These are phyloP conservation scores for Papiliotrema laurentii DNA, from an alignment of 1,284 basidiomycete genomes.

Conservation along the genomic window DNA sequence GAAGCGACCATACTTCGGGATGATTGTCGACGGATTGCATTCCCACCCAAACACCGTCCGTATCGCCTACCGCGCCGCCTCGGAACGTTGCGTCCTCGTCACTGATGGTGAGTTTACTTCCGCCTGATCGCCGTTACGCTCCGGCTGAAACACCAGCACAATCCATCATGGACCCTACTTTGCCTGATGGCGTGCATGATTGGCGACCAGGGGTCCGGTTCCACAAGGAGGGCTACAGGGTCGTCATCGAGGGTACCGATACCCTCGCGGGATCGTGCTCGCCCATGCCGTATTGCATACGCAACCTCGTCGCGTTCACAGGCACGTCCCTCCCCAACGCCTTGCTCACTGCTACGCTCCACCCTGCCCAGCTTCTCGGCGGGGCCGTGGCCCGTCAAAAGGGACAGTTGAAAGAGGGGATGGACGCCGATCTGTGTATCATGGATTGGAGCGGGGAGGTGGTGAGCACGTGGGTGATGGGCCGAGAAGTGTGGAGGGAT, in stretches of 20 bases:
- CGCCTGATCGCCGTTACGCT: conserved; percentile 9
- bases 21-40: conserved; percentile 88
- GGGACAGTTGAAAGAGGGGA: conserved; percentile 71
- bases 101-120: conserved; percentile 63
- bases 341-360: conserved; percentile 75
- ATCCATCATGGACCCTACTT: conserved; percentile 75
- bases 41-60: conserved; percentile 84
- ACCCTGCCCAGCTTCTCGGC: conserved; percentile 75
- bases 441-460: conserved; percentile 64
- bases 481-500: conserved; percentile 57
- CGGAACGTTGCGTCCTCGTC: conserved; percentile 78
- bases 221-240: conserved; percentile 71
- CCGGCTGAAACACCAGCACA: conserved; percentile 11
- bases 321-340: conserved; percentile 75
- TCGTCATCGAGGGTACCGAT: conserved; percentile 76
- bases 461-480: conserved; percentile 73
- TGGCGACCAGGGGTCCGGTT: conserved; percentile 71
- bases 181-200: conserved; percentile 75
- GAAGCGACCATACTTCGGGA: conserved; percentile 73
- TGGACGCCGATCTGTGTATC: conserved; percentile 76
- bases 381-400: conserved; percentile 62
- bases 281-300: conserved; percentile 56
- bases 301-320: conserved; percentile 77
- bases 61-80: conserved; percentile 74
- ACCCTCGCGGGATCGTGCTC: conserved; percentile 65